Evolutionary conservation across 202 grass and related monocot species (phyloP), one percentile per base, ranked within the genome.

Genomic region (Carex arenaria): DNA sequence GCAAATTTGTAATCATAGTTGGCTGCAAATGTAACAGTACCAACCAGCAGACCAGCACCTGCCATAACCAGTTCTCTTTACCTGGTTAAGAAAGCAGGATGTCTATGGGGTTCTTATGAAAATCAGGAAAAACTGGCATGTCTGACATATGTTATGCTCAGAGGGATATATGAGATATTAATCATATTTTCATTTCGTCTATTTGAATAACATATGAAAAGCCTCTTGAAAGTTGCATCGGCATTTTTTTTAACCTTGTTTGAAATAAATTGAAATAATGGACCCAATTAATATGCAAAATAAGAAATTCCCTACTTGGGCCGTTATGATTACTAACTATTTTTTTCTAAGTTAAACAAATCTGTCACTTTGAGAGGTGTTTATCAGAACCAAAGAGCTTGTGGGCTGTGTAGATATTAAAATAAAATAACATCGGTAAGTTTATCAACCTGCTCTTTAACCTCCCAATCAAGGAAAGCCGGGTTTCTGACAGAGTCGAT

Each of bases 401-500:
- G 9, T 71, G 10, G 18, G 26, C 12, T 77, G 65, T 14, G 10
- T 64, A 34, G 55, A 34, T 60, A 40, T 47, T 57, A 49, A 71
- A 26, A 10, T 47, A 42, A 68, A 65, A 20, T 72, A 56, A 73
- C 75, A 67, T 54, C 73, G 28, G 26, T 59, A 31, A 18, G 59
- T 64, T 82, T 26, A 12, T 64, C 32, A 30, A 94, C 91, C 89
- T 97, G 89, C 88, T 97, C 90, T 65, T 89, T 90, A 82, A 97
- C 91, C 86, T 97, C 94, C 94, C 94, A 97, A n/a, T 92, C 84
- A 43, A 90, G 86, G 80, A 94, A 97, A 67, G 90, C 91, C 14
- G 94, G 84, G 79, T 94, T 97, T 54, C 88, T 92, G 80, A 94
- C 91, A 83, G 83, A 90, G 78, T 94, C 94, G 26, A 97, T 82